Conservation (phyloP, 1,139 yeast species). For the Kazachstania sp. region DNA sequence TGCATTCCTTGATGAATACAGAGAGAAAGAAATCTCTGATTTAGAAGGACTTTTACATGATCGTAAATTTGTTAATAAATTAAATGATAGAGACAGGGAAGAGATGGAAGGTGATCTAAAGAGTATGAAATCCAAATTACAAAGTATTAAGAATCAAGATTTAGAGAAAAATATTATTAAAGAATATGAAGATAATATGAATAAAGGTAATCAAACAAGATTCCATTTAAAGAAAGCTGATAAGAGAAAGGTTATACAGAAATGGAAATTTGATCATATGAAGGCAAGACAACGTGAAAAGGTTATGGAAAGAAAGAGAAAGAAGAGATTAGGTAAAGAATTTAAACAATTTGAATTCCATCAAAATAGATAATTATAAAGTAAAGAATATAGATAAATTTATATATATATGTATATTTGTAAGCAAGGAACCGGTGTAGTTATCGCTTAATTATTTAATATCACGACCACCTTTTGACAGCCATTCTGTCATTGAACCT, state of each 20-base stretch:
- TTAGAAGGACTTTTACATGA: conserved; percentile 52
- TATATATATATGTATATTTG: background rate
- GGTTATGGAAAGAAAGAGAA: conserved; percentile 87
- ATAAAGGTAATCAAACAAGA: conserved; percentile 30
- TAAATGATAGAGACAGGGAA: conserved; percentile 43
- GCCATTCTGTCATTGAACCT: conserved; percentile 88
- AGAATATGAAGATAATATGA: conserved; percentile 33
- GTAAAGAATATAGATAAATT: background rate
- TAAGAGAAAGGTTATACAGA: conserved; percentile 73
- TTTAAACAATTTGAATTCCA: conserved; percentile 67
- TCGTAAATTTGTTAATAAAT: conserved; percentile 39
- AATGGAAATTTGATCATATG: conserved; percentile 83
- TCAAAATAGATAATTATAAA: conserved; percentile 9
- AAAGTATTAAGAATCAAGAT: conserved; percentile 68
- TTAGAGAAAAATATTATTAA: conserved; percentile 57
- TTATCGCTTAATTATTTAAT: conserved; percentile 11
- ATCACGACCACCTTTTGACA: conserved; percentile 35
- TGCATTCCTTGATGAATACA: conserved; percentile 75
- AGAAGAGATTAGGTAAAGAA: conserved; percentile 88
- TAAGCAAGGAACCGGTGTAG: background rate
- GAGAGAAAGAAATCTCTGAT: conserved; percentile 59
- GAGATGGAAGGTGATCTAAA: conserved; percentile 48
- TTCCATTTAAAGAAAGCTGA: conserved; percentile 73
- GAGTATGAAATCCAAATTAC: conserved; percentile 65
- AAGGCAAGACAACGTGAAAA: conserved; percentile 74